phyloP scores from a whole-genome alignment of 352 stramenopile genomes.

The Nothophytophthora sp. region DNA sequence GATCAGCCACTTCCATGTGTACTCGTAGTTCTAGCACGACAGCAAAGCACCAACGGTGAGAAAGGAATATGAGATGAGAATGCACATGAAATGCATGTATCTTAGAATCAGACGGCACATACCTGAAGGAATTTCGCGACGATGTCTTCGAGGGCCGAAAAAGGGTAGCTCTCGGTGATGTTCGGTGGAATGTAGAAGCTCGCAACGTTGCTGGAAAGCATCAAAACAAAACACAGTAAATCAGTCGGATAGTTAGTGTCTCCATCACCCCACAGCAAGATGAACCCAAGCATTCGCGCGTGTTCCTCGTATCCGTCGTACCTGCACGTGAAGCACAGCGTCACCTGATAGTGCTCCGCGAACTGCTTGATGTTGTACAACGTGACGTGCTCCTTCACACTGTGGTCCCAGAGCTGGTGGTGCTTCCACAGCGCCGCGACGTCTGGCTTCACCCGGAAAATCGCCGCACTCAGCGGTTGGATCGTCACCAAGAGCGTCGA shows the following conservation, averaged over 20 bases:
- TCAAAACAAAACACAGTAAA: conserved; percentile 6
- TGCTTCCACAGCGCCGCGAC: conserved; percentile 71
- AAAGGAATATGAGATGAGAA: conserved; percentile 9
- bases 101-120: background rate
- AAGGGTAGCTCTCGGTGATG: conserved; percentile 81
- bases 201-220: conserved; percentile 58
- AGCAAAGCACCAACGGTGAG: too few species aligned
- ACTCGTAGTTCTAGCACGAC: conserved; percentile 65
- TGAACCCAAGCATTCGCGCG: background rate
- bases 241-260: too few species aligned
- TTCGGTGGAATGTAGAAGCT: conserved; percentile 86
- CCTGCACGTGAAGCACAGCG: conserved; percentile 87
- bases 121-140: conserved; percentile 90
- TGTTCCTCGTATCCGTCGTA: too few species aligned
- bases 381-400: conserved; percentile 86
- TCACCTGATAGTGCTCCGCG: conserved; percentile 87
- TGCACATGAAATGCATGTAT: background rate
- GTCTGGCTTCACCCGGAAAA: conserved; percentile 78
- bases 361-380: conserved; percentile 92
- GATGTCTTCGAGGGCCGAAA: conserved; percentile 85
- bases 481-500: conserved; percentile 74
- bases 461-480: conserved; percentile 45
- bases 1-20: conserved; percentile 76
- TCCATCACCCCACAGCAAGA: background rate
- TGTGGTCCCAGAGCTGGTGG: conserved; percentile 86